Conservation (phyloP, 495 filamentous ascomycete genomes). For the Cetradonia linearis region DNA sequence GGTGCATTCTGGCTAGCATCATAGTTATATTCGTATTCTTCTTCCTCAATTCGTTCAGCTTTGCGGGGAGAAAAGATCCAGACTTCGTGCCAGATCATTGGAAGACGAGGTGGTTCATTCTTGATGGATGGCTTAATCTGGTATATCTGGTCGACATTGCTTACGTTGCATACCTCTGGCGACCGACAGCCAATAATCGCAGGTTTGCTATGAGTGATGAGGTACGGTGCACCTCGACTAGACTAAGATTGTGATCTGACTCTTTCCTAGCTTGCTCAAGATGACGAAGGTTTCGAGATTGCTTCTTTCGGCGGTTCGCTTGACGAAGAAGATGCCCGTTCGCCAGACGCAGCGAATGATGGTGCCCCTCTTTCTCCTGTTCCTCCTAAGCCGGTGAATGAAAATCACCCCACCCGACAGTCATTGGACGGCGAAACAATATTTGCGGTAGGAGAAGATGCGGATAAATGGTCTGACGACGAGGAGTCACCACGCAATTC, state of each 20-base stretch:
- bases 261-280: conserved; percentile 66
- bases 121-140: conserved; percentile 94
- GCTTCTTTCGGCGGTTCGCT: conserved; percentile 77
- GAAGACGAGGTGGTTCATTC: conserved; percentile 93
- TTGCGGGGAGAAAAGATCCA: conserved; percentile 69
- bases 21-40: conserved; percentile 96
- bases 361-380: conserved; percentile 38
- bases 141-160: conserved; percentile 89
- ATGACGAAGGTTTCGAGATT: conserved; percentile 98
- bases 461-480: conserved; percentile 64
- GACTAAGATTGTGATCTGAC: conserved; percentile 25
- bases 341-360: conserved; percentile 30
- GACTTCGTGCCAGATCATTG: conserved; percentile 93
- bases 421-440: conserved; percentile 88
- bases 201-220: conserved; percentile 99
- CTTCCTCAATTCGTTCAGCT: conserved; percentile 86
- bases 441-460: conserved; percentile 84
- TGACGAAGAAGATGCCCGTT: conserved; percentile 52
- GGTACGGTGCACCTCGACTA: conserved; percentile 34
- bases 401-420: conserved; percentile 41
- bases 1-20: conserved; percentile 86
- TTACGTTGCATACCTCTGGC: conserved; percentile 94
- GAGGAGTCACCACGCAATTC: conserved; percentile 48
- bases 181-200: conserved; percentile 91
- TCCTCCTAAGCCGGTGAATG: conserved; percentile 40